Conservation (phyloP, 2,329 filamentous ascomycete genomes). For the Ophiostoma himal-ulmi region DNA sequence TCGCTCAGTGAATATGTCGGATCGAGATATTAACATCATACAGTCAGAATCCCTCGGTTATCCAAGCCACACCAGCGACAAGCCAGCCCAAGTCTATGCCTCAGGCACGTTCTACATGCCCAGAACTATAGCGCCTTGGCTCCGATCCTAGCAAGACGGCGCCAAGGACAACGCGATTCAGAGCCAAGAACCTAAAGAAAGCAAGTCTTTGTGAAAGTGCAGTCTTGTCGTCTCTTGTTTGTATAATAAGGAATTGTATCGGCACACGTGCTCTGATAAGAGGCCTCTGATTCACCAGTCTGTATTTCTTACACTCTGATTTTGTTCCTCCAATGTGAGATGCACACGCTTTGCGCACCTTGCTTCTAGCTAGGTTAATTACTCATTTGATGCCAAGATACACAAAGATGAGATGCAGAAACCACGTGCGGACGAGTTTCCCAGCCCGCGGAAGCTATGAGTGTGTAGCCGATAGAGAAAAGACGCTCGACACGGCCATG, state of each 20-base stretch:
- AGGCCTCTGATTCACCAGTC: not conserved
- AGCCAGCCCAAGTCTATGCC: not conserved
- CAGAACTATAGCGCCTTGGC: constrained; percentile 10
- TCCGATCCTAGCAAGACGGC: not conserved
- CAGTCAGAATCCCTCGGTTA: not conserved
- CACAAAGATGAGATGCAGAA: not conserved
- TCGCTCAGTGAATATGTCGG: not conserved
- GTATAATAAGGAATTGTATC: not conserved
- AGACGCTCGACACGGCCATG: not conserved
- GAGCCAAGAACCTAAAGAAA: not conserved
- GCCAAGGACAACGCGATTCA: constrained; percentile 4
- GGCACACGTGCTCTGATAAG: constrained; percentile 7
- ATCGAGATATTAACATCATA: not conserved
- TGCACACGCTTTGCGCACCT: not conserved
- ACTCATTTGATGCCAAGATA: constrained; percentile 2
- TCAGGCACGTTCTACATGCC: constrained; percentile 10
- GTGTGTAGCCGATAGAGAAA: not conserved
- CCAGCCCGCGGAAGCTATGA: not conserved
- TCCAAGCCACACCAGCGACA: not conserved
- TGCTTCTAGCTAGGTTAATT: not conserved
- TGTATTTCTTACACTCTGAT: not conserved
- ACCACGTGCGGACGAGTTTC: not conserved
- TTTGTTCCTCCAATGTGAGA: not conserved
- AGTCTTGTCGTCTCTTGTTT: not conserved
- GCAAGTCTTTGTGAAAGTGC: not conserved